Base-by-base conservation (phyloP, 208 protist species). In the Trypanosoma congolense region DNA sequence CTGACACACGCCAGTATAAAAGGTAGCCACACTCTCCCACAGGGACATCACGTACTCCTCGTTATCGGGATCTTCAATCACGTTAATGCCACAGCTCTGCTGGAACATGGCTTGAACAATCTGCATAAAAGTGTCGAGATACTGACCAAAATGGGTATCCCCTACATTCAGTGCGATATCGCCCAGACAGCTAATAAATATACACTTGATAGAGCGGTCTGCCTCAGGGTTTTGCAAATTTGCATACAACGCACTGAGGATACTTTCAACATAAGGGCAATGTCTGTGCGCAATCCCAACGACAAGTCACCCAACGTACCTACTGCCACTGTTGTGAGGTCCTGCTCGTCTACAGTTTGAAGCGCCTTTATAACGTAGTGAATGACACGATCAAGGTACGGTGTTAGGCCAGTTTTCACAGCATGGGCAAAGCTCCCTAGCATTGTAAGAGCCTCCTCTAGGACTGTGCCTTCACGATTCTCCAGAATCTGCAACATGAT, bases 141-240 rank as follows among this genome's bases (percentile, higher is more conserved):
- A 98, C 18, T 79, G 80, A 31, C 78, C 71, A 62, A 98, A 97
- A 16, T 68, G 50, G n/a, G 44, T 56, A 8, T 77, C 80, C 19
- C 71, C 70, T 22, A 98, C 87, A 50, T 96, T 92, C 5, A 98
- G 58, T 3, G 96, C 95, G 38, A 99, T 91, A 67, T 98, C 97
- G 29, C 96, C 95, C 46, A 98, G 90, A 73, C 83, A 93, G 31
- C 75, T 73, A 33, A 98, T 56, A 56, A 98, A 96, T 18, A 71
- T 72, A 56, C 93, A 93, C 77, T 99, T 98, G n/a, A 97, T 70
- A 61, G 89, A 78, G 54, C 84, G 79, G 52, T 97, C 78, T 8
- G 98, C 61, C 18, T 88, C 55, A 14, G 70, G 65, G 62, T 83
- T 86, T 24, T 65, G 29, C 18, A 96, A 68, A 56, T 87, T 86